Evolutionary conservation across 1,284 basidiomycete species (phyloP).

Genomic region (Rhodotorula sp.): DNA sequence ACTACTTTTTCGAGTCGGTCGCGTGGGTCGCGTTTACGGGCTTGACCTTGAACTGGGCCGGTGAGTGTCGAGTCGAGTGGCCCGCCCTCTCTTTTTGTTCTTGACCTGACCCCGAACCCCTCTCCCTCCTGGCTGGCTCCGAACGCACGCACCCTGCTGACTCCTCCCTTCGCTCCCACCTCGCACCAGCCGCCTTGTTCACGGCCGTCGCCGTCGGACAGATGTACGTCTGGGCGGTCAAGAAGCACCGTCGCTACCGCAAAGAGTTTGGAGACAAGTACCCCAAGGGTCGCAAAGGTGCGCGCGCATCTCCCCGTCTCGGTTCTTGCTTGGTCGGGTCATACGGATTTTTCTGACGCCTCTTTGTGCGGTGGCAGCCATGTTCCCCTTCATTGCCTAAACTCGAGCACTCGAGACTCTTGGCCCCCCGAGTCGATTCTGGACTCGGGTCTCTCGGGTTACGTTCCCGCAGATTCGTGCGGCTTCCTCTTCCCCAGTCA

Average conservation of each 20-base stretch:
- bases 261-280: slow-evolving; percentile 89
- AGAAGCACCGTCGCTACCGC: slow-evolving; percentile 89
- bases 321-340: too few relatives aligned
- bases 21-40: slow-evolving; percentile 71
- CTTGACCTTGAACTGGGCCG: slow-evolving; percentile 75
- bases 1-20: slow-evolving; percentile 90
- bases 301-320: background rate
- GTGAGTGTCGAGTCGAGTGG: slow-evolving; percentile 60
- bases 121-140: too few relatives aligned
- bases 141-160: too few relatives aligned
- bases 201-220: slow-evolving; percentile 64
- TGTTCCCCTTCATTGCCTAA: slow-evolving; percentile 71
- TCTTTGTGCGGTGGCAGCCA: slow-evolving; percentile 50
- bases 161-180: background rate
- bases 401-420: background rate
- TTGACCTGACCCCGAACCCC: too few relatives aligned
- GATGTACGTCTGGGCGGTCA: slow-evolving; percentile 86
- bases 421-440: too few relatives aligned
- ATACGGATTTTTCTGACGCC: background rate
- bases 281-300: slow-evolving; percentile 64
- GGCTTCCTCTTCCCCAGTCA: too few relatives aligned
- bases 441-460: background rate
- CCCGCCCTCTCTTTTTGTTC: too few relatives aligned
- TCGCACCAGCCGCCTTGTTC: slow-evolving; percentile 68
- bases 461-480: too few relatives aligned